These are phyloP conservation scores for Lactifluus subvellereus DNA, from an alignment of 768 basidiomycete species.

Conservation along the genomic window DNA sequence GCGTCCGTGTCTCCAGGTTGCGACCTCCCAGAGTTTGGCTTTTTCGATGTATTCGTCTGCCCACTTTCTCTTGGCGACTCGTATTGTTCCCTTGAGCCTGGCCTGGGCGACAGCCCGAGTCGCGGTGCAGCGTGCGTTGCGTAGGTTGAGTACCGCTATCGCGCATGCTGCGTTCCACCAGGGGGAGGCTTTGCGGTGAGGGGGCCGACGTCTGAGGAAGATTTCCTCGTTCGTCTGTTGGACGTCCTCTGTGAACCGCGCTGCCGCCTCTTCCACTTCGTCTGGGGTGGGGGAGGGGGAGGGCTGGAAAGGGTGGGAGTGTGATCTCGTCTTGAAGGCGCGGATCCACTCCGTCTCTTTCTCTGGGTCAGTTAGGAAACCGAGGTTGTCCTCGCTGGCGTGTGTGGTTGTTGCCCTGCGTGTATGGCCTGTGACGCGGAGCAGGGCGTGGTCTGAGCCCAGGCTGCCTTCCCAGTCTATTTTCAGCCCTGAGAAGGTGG, in stretches of 20 bases:
- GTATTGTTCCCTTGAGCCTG: neutral
- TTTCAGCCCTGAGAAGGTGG: neutral
- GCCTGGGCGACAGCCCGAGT: neutral
- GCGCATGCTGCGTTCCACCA: neutral
- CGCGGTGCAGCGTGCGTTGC: neutral
- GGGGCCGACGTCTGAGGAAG: neutral
- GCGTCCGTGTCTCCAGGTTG: no score
- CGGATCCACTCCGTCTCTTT: no score
- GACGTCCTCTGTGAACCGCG: neutral
- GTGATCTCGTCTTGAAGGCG: no score
- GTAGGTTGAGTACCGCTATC: neutral
- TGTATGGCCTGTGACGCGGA: neutral
- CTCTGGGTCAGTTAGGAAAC: no score
- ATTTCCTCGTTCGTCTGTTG: neutral
- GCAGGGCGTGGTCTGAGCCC: neutral
- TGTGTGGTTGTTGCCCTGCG: no score
- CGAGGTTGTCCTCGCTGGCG: no score
- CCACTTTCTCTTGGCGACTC: neutral
- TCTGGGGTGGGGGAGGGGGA: no score
- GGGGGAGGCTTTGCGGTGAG: neutral
- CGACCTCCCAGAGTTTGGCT: no score
- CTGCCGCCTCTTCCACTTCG: neutral
- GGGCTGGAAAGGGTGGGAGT: no score
- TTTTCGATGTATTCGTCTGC: no score
- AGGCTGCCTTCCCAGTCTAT: neutral